Evolutionary conservation across 441 rosid species (phyloP).

Genomic region (Metrosideros polymorpha): DNA sequence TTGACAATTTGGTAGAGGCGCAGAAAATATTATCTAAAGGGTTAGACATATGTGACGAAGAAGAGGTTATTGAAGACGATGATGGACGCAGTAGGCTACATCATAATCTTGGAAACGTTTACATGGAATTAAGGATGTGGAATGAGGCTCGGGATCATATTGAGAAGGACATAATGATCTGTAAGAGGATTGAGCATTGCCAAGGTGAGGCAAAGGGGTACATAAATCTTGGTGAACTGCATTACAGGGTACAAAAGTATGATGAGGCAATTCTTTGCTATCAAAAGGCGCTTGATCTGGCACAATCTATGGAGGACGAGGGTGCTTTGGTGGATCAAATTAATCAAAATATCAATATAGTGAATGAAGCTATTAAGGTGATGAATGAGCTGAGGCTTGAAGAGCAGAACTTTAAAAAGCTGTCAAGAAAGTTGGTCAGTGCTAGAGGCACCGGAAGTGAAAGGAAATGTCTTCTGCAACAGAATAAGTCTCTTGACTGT

Average conservation of each 20-base stretch:
- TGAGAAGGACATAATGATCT: conserved; percentile 74
- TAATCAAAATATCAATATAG: conserved; percentile 51
- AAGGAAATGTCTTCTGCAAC: conserved; percentile 55
- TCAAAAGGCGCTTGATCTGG: conserved; percentile 65
- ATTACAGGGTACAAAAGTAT: conserved; percentile 64
- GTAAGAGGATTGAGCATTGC: conserved; percentile 54
- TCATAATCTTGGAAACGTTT: conserved; percentile 87
- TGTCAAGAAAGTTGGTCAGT: conserved; percentile 36
- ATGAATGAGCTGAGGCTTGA: conserved; percentile 64
- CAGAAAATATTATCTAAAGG: conserved; percentile 45
- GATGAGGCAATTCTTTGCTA: conserved; percentile 74
- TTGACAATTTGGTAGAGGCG: conserved; percentile 77
- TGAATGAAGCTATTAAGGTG: conserved; percentile 59
- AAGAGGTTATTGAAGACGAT: conserved; percentile 66
- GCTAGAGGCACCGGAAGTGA: conserved; percentile 57
- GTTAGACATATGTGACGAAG: conserved; percentile 78
- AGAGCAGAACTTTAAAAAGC: conserved; percentile 78
- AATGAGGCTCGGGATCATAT: conserved; percentile 62
- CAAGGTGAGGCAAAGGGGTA: conserved; percentile 98
- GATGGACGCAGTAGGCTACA: conserved; percentile 88
- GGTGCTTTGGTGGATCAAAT: conserved; percentile 62
- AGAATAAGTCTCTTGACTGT: conserved; percentile 53
- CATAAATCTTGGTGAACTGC: conserved; percentile 89
- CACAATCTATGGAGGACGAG: conserved; percentile 94
- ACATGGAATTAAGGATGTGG: conserved; percentile 68